Evolutionary conservation across 805 yeast species (phyloP).

Genomic region (Metschnikowia corniflorae): DNA sequence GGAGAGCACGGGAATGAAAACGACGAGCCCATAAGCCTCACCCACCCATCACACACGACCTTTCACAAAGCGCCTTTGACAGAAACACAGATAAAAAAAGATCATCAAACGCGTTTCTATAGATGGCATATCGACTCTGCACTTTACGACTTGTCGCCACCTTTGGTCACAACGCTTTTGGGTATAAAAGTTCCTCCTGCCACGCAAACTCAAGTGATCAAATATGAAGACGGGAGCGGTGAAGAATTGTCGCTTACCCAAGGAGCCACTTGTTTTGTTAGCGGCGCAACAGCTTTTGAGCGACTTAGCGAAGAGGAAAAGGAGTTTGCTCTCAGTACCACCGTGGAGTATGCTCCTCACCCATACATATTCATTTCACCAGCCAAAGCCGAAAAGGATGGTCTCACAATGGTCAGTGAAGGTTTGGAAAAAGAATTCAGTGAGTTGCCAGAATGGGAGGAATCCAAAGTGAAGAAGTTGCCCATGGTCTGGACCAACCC

Average conservation of each 20-base stretch:
- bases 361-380: constrained; percentile 83
- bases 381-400: constrained; percentile 80
- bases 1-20: constrained; percentile 53
- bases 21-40: constrained; percentile 58
- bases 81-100: constrained; percentile 55
- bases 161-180: constrained; percentile 77
- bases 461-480: constrained; percentile 65
- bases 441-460: constrained; percentile 81
- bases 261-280: constrained; percentile 87
- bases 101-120: constrained; percentile 74
- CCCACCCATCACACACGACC: constrained; percentile 80
- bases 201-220: constrained; percentile 57
- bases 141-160: constrained; percentile 80
- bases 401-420: constrained; percentile 80
- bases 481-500: constrained; percentile 95
- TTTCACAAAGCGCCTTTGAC: constrained; percentile 71
- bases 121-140: constrained; percentile 96
- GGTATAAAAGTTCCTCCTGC: constrained; percentile 79
- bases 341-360: constrained; percentile 87
- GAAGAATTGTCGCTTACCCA: constrained; percentile 66
- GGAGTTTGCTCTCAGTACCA: constrained; percentile 69
- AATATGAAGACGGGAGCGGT: constrained; percentile 50
- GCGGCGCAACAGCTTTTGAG: constrained; percentile 78
- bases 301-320: constrained; percentile 65
- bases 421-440: constrained; percentile 65